Evolutionary conservation across 2,329 filamentous ascomycete genomes (phyloP).

Genomic region (Claviceps fusiformis): DNA sequence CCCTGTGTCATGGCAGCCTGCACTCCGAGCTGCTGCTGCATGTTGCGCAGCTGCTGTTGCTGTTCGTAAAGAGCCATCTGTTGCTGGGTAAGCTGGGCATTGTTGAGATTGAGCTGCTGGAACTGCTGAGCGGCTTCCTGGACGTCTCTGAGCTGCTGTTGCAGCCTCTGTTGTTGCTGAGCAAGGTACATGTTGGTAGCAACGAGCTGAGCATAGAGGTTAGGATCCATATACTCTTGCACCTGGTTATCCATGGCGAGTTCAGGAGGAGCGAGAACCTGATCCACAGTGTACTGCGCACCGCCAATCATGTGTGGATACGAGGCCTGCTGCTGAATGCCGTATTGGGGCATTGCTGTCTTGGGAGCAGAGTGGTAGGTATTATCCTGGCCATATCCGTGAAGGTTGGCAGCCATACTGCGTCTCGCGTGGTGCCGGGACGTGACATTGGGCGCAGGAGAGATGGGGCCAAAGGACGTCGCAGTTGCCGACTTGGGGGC

Average conservation of each 20-base stretch:
- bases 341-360: slow-evolving; percentile 41
- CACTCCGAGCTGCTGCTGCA: slow-evolving; percentile 26
- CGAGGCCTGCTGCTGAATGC: slow-evolving; percentile 19
- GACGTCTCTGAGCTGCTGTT: slow-evolving; percentile 79
- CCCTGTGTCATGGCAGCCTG: slow-evolving; percentile 38
- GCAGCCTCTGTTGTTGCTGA: slow-evolving; percentile 86
- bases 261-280: slow-evolving; percentile 73
- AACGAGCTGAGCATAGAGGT: slow-evolving; percentile 74
- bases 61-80: slow-evolving; percentile 33
- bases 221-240: slow-evolving; percentile 69
- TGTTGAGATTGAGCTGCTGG: slow-evolving; percentile 58
- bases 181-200: slow-evolving; percentile 86
- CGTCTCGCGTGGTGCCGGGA: slow-evolving; percentile 30
- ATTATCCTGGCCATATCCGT: slow-evolving; percentile 28
- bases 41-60: slow-evolving; percentile 26
- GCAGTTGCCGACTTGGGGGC: slow-evolving; percentile 76
- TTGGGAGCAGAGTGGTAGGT: slow-evolving; percentile 36
- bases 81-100: slow-evolving; percentile 31
- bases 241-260: slow-evolving; percentile 58
- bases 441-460: slow-evolving; percentile 31
- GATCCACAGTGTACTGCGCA: slow-evolving; percentile 64
- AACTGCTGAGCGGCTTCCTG: slow-evolving; percentile 76
- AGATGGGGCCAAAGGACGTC: slow-evolving; percentile 57
- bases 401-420: slow-evolving; percentile 30
- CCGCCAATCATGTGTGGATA: slow-evolving; percentile 18